These are phyloP conservation scores for Corylus heterophylla DNA, from an alignment of 306 rosid genomes.

Conservation along the genomic window DNA sequence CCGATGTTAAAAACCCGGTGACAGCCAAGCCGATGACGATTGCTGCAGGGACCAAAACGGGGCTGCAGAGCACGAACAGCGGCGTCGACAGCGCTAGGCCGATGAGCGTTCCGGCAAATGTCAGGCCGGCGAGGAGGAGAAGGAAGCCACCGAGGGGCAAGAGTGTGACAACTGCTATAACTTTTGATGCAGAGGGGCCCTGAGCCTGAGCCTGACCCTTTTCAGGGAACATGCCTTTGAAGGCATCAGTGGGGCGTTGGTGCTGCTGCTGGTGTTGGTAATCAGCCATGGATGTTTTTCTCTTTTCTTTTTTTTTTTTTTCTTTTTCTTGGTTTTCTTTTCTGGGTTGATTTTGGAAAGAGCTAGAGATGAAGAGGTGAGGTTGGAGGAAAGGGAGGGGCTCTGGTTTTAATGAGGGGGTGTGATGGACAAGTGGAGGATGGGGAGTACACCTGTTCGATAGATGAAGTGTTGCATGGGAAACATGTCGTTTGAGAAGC, in stretches of 20 bases:
- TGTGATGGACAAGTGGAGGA: slow-evolving; percentile 41
- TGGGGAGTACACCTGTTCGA: slow-evolving; percentile 38
- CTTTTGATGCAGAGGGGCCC: slow-evolving; percentile 33
- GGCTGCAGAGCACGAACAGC: slow-evolving; percentile 56
- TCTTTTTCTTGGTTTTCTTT: background rate
- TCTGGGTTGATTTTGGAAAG: background rate
- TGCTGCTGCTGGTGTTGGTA: slow-evolving; percentile 12
- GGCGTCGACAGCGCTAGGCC: slow-evolving; percentile 51
- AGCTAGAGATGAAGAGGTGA: background rate
- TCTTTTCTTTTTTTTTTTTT: background rate
- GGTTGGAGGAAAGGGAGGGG: background rate
- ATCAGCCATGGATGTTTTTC: slow-evolving; percentile 40
- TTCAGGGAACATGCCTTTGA: slow-evolving; percentile 19
- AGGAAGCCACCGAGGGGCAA: slow-evolving; percentile 51
- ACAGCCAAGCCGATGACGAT: slow-evolving; percentile 34
- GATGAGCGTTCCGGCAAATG: slow-evolving; percentile 39
- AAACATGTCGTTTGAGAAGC: slow-evolving; percentile 31
- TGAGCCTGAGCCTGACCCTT: background rate
- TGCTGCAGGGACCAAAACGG: slow-evolving; percentile 52
- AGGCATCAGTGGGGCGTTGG: slow-evolving; percentile 9
- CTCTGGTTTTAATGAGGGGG: slow-evolving; percentile 15
- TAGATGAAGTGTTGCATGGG: slow-evolving; percentile 37
- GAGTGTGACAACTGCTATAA: slow-evolving; percentile 39
- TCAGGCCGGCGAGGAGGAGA: slow-evolving; percentile 47
- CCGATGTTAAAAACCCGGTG: slow-evolving; percentile 56